A percentile compares a stretch with the other conserved stretches of the same genome.
Evolutionary conservation across 148 eudicot genomes (phyloP).

Genomic region (Arbutus unedo): DNA sequence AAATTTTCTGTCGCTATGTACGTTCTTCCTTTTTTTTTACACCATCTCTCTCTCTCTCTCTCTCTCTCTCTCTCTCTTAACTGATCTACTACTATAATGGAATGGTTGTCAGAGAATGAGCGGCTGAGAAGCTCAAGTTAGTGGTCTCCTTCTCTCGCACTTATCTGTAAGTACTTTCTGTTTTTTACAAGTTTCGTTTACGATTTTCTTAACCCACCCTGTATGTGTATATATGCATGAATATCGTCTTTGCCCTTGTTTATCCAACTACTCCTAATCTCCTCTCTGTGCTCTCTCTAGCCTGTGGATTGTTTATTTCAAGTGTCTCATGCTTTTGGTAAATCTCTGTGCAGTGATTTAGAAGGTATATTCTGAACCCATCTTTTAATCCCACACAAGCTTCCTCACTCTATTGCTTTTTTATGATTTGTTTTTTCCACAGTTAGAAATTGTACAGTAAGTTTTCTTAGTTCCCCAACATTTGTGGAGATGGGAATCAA

Average conservation of each 20-base stretch:
- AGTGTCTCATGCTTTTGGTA: constrained; percentile 5
- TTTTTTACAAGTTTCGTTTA: background rate
- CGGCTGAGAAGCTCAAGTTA: constrained; percentile 41
- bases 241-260: background rate
- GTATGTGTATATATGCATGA: background rate
- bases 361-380: constrained; percentile 13
- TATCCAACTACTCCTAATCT: background rate
- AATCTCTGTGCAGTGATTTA: constrained; percentile 6
- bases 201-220: background rate
- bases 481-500: background rate
- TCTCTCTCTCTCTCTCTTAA: background rate
- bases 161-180: constrained; percentile 15
- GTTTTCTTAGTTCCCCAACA: background rate
- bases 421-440: too few relatives aligned
- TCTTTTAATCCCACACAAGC: background rate
- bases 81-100: constrained; percentile 24
- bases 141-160: constrained; percentile 22
- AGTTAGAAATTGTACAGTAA: too few relatives aligned
- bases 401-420: background rate
- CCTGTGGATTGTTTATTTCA: background rate
- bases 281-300: background rate
- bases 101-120: constrained; percentile 52
- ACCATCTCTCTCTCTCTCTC: background rate
- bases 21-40: background rate
- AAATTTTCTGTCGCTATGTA: background rate